Evolutionary conservation across 768 basidiomycete species (phyloP), one percentile per base, ranked within the genome.

Genomic region (Russula brevipes): DNA sequence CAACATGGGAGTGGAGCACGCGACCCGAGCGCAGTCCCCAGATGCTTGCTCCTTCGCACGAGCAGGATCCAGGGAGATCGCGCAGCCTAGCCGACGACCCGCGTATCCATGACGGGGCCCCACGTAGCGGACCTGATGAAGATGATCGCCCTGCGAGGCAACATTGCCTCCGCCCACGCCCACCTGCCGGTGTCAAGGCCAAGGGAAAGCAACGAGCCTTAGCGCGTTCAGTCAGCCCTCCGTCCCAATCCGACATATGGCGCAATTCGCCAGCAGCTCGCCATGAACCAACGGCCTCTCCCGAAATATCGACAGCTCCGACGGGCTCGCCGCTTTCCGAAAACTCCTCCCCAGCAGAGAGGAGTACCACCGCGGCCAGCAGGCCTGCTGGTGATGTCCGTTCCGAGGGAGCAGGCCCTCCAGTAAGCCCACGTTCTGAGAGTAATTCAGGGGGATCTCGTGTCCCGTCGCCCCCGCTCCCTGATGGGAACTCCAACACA

Each of bases 181-280:
- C 53, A 35, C 54, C 9, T 39, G n/a, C 6, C 41, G 24, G 24
- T 24, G 24, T 24, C 24, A 51, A 19, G 39, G 7, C 24, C 14
- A 64, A 64, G 36, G 63, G 63, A 39, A 64, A 64, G 19, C 46
- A n/a, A 60, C 53, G 63, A 5, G 63, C 54, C 17, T 24, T 42
- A 4, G 38, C 49, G 35, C 36, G 30, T 36, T 55, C 54, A 5
- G 41, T 24, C 30, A 51, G 58, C 5, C 54, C 58, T 35, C 12
- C 19, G 19, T 17, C 10, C 31, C 7, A 54, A 30, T 35, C 33
- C 10, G 42, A 41, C 33, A 19, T 41, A 11, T 7, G 10, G 42
- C 3, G 30, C 31, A 6, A 16, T 19, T 16, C 51, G 11, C 44
- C 10, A 11, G 16, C 9, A 19, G 24, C 3, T 6, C 46, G 7